Base-by-base conservation (phyloP, 768 basidiomycete species). In the Collybiopsis confluens region DNA sequence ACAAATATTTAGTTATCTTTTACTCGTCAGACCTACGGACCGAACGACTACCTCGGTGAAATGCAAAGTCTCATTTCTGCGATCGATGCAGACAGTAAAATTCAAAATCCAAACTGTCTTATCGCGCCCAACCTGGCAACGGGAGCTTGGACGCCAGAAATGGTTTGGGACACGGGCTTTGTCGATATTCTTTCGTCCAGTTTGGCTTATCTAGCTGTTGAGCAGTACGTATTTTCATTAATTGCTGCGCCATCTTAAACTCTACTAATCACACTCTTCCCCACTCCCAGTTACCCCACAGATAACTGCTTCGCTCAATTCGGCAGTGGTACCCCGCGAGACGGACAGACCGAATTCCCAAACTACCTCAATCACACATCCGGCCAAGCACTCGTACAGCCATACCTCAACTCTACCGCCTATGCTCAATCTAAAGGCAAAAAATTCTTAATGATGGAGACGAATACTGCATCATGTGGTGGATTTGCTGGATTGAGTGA, bases 391-490 rank as follows among this genome's bases (percentile, higher is more conserved):
- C 69, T 90, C 18, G 75, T 83, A n/a, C 43, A 56, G 1, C 70
- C 71, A 4, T 92, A 89, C 64, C 59, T 78, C 15, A 70, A 70
- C 47, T 76, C 80, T 0, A 71, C 78, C 1, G 58, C 59, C 49
- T 71, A 72, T 13, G 80, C 81, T 0, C 70, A 48, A 30, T 23
- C 36, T 0, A 68, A 68, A 30, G 65, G 68, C 2, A 76, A 79
- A 57, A 73, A 74, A 18, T 65, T 86, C 30, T 59, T 85, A 49
- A 85, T 88, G 83, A 76, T 87, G 57, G 86, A 89, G 66, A 86
- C 82, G 11, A 87, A 87, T 60, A 81, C 82, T 0, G 85, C 83
- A 1, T 81, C 80, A 27, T 87, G 86, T 64, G 84, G 84, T 65
- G 85, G 85, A 24, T 86, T 86, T 61, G 64, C 77, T 4, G 86